Percentiles rank a stretch among this genome's conserved stretches.
These are phyloP conservation scores for Trichosporon asahii DNA, from an alignment of 1,284 basidiomycete genomes.

Conservation along the genomic window DNA sequence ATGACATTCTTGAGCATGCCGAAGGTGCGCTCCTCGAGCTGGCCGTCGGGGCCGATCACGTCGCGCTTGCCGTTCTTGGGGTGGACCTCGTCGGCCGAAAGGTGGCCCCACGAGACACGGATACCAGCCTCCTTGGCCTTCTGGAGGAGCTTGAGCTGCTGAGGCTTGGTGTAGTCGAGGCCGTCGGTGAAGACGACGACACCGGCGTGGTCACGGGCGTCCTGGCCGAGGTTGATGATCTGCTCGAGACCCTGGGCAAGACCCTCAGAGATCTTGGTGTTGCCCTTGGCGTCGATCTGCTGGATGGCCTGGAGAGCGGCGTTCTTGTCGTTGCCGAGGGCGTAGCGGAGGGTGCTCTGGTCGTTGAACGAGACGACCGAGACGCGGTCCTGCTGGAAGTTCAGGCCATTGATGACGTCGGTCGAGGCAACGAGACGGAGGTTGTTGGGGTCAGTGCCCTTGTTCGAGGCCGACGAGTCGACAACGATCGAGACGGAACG, in stretches of 20 bases:
- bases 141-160: conserved; percentile 4
- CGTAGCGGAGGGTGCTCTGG: conserved; percentile 3
- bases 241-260: conserved; percentile 3
- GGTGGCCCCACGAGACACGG: conserved; percentile 15
- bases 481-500: conserved; percentile 14
- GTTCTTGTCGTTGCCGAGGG: conserved; percentile 2
- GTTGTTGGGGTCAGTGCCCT: conserved; percentile 11
- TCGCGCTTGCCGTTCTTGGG: not conserved
- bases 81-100: not conserved
- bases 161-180: not conserved
- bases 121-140: conserved; percentile 9
- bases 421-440: conserved; percentile 12
- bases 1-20: not conserved
- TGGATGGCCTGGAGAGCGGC: not conserved
- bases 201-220: conserved; percentile 4
- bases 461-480: conserved; percentile 14
- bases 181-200: conserved; percentile 17
- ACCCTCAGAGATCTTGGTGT: conserved; percentile 8
- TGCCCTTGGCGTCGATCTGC: not conserved
- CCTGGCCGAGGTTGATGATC: not conserved
- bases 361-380: conserved; percentile 13
- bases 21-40: not conserved
- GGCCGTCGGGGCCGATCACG: not conserved
- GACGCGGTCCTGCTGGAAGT: conserved; percentile 10
- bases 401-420: conserved; percentile 12